Percentiles rank a stretch among this genome's conserved stretches.
These are phyloP conservation scores for Trypanosoma theileri DNA, from an alignment of 208 protist genomes.

Conservation along the genomic window DNA sequence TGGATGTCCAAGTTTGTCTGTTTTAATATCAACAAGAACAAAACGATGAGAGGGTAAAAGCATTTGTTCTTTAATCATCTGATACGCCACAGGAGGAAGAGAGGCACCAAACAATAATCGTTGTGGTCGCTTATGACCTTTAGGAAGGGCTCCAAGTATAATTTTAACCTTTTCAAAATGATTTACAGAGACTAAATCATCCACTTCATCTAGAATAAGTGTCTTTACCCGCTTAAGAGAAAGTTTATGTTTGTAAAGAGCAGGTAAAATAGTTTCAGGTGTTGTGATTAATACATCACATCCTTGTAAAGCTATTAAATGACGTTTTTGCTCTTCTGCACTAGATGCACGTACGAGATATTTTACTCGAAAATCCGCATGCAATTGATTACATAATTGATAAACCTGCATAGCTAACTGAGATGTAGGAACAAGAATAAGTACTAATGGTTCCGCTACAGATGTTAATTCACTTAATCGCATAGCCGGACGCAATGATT, in stretches of 20 bases:
- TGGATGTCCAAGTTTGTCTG: conserved; percentile 37
- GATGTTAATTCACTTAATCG: conserved; percentile 49
- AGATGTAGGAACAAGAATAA: conserved; percentile 77
- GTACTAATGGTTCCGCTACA: conserved; percentile 59
- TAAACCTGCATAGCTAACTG: conserved; percentile 65
- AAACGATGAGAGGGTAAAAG: conserved; percentile 81
- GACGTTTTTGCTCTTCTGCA: conserved; percentile 64
- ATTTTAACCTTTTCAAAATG: conserved; percentile 86
- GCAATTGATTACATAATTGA: conserved; percentile 41
- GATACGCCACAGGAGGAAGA: conserved; percentile 66
- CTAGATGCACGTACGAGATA: conserved; percentile 66
- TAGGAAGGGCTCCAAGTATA: conserved; percentile 71
- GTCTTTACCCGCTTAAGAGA: conserved; percentile 57
- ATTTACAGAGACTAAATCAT: conserved; percentile 80
- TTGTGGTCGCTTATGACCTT: conserved; percentile 60
- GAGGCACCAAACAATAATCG: conserved; percentile 70
- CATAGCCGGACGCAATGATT: conserved; percentile 24
- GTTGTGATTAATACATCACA: conserved; percentile 76
- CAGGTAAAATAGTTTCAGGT: conserved; percentile 73
- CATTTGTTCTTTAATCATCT: conserved; percentile 76
- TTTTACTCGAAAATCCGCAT: conserved; percentile 48
- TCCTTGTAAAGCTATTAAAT: conserved; percentile 56
- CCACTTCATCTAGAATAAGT: conserved; percentile 82
- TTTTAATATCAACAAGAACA: conserved; percentile 55
- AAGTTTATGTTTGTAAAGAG: conserved; percentile 68